Evolutionary conservation across 2,329 filamentous ascomycete species (phyloP).

Genomic region (Pseudogymnoascus pannorum): DNA sequence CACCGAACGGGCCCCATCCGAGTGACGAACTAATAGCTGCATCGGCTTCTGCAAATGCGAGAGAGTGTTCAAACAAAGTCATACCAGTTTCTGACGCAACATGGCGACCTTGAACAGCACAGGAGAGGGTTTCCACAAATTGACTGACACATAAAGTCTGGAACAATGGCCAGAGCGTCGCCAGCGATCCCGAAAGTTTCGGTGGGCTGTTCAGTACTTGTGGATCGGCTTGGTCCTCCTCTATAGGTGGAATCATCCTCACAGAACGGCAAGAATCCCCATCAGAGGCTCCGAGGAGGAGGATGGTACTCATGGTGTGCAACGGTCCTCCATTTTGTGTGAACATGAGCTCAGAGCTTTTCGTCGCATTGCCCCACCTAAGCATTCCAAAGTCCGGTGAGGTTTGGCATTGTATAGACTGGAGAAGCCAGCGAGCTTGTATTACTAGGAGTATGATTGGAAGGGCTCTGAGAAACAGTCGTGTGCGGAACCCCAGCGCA

Average conservation of each 20-base stretch:
- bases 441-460: conserved; percentile 63
- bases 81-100: conserved; percentile 84
- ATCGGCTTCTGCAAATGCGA: conserved; percentile 94
- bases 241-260: conserved; percentile 57
- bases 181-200: conserved; percentile 60
- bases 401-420: conserved; percentile 88
- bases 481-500: conserved; percentile 64
- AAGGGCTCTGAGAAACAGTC: conserved; percentile 60
- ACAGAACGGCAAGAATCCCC: conserved; percentile 67
- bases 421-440: conserved; percentile 65
- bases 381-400: conserved; percentile 62
- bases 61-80: conserved; percentile 91
- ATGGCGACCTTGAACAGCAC: conserved; percentile 75
- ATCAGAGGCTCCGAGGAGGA: conserved; percentile 70
- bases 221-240: conserved; percentile 35
- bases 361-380: conserved; percentile 61
- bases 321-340: conserved; percentile 62
- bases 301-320: conserved; percentile 60
- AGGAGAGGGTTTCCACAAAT: conserved; percentile 81
- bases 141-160: conserved; percentile 65
- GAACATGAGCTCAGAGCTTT: conserved; percentile 61
- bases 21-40: conserved; percentile 76
- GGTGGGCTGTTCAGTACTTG: conserved; percentile 12
- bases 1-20: conserved; percentile 52
- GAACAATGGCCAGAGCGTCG: conserved; percentile 68